Evolutionary conservation across 768 basidiomycete genomes (phyloP).

Genomic region (Galerina sulciceps): DNA sequence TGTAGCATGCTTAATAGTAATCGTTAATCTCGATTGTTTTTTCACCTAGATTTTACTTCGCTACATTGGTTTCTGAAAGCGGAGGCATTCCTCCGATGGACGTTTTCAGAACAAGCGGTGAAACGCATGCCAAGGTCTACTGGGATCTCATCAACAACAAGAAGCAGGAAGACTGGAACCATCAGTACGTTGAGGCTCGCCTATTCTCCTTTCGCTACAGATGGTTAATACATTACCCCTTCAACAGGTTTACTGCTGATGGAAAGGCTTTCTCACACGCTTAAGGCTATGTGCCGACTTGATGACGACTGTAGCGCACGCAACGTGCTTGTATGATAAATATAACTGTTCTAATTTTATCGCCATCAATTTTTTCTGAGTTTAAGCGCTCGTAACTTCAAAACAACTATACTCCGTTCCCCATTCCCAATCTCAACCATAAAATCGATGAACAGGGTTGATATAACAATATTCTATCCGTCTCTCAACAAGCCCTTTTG

Average conservation of each 20-base stretch:
- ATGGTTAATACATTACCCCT: not conserved
- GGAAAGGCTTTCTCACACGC: conserved; percentile 1
- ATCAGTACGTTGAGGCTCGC: conserved; percentile 12
- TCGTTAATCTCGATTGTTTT: not conserved
- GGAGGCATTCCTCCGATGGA: conserved; percentile 17
- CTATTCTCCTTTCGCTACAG: not conserved
- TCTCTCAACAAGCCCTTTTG: too few relatives aligned
- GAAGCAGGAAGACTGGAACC: conserved; percentile 24
- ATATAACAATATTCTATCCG: too few relatives aligned
- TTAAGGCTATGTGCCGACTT: not conserved
- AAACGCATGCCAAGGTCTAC: conserved; percentile 29
- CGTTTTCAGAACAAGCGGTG: conserved; percentile 26
- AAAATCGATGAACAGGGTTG: too few relatives aligned
- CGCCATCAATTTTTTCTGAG: too few relatives aligned
- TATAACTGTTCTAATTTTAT: too few relatives aligned
- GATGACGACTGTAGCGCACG: not conserved
- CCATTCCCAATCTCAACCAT: too few relatives aligned
- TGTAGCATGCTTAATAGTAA: not conserved
- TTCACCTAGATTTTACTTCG: conserved; percentile 30
- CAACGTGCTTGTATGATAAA: too few relatives aligned
- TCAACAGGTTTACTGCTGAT: conserved; percentile 2
- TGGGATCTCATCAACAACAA: conserved; percentile 28
- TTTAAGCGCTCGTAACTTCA: too few relatives aligned
- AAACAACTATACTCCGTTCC: too few relatives aligned
- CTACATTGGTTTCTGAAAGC: conserved; percentile 24